phyloP scores from a whole-genome alignment of 106 monocot species.

The Amphibolis antarctica region DNA sequence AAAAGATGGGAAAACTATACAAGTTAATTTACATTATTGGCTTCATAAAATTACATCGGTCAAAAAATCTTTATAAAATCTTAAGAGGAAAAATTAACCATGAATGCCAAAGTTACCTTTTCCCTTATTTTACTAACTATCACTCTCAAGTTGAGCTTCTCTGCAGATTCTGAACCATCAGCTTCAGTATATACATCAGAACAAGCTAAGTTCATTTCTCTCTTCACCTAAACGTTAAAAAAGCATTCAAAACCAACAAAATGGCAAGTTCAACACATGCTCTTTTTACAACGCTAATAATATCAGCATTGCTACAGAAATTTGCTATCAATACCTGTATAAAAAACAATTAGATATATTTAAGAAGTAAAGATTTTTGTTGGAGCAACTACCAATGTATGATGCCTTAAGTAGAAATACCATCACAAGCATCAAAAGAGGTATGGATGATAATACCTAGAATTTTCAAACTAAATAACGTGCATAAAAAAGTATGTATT shows the following conservation, averaged over 20 bases:
- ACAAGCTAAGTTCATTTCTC: neutral
- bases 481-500: too few relatives aligned
- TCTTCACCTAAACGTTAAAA: slow-evolving; percentile 12
- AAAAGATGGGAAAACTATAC: neutral
- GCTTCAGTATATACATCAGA: slow-evolving; percentile 11
- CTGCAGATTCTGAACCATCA: slow-evolving; percentile 7
- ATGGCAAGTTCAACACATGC: too few relatives aligned
- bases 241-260: neutral
- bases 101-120: slow-evolving; percentile 32
- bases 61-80: neutral
- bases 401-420: too few relatives aligned
- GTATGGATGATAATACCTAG: too few relatives aligned
- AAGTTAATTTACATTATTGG: neutral
- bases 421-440: too few relatives aligned
- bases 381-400: too few relatives aligned
- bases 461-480: too few relatives aligned
- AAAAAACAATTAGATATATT: too few relatives aligned
- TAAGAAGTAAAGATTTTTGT: too few relatives aligned
- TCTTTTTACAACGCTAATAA: too few relatives aligned
- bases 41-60: neutral
- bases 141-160: slow-evolving; percentile 36
- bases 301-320: too few relatives aligned
- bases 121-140: slow-evolving; percentile 57
- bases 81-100: neutral
- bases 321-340: too few relatives aligned